These are phyloP conservation scores for Wallacemonas sp. DNA, from an alignment of 208 protist genomes.

Conservation along the genomic window DNA sequence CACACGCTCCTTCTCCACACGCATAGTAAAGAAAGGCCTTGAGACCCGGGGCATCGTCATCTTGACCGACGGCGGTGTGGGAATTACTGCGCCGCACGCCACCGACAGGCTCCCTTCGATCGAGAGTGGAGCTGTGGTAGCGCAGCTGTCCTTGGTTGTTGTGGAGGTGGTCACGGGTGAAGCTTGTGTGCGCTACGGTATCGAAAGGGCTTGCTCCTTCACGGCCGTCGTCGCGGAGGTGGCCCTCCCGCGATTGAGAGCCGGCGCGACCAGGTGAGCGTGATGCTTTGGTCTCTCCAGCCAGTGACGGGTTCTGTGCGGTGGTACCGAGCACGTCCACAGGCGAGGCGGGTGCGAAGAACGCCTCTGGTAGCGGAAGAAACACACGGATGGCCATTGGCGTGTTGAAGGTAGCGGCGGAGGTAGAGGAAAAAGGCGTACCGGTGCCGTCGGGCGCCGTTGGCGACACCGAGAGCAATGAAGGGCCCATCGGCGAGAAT, in stretches of 20 bases:
- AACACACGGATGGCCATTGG: constrained; percentile 66
- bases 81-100: no score
- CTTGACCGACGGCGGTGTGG: neutral
- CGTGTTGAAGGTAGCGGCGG: constrained; percentile 60
- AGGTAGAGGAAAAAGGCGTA: no score
- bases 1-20: constrained; percentile 23
- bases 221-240: no score
- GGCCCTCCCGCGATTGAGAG: no score
- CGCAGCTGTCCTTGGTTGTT: neutral
- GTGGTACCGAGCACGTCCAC: neutral
- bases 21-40: constrained; percentile 25
- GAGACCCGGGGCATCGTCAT: neutral
- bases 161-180: no score
- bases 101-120: neutral
- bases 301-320: no score
- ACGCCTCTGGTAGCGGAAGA: constrained; percentile 46
- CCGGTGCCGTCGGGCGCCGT: constrained; percentile 3
- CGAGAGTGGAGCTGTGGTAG: neutral
- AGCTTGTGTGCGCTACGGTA: neutral
- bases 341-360: constrained; percentile 10
- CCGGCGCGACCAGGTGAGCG: no score
- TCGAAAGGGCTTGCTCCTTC: no score
- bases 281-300: no score
- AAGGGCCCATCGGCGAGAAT: neutral
- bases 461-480: neutral